phyloP scores from a whole-genome alignment of 2,329 filamentous ascomycete species.

The Esteya vermicola region DNA sequence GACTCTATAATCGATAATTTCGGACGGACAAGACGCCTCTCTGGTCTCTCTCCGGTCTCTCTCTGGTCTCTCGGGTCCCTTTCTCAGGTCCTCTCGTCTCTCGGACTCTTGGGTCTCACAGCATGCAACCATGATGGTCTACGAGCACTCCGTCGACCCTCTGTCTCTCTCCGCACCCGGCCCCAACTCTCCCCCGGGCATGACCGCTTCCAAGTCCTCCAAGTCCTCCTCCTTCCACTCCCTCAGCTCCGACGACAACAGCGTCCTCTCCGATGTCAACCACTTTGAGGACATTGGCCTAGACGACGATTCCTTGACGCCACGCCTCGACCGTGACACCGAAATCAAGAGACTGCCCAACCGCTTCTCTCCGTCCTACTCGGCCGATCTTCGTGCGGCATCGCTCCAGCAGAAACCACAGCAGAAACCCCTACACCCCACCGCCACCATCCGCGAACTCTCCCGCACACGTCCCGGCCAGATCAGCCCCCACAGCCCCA shows the following conservation, averaged over 20 bases:
- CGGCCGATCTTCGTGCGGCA: slow-evolving; percentile 25
- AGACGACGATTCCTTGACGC: slow-evolving; percentile 41
- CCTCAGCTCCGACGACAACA: slow-evolving; percentile 59
- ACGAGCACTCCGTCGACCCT: slow-evolving; percentile 23
- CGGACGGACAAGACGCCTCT: too few relatives aligned
- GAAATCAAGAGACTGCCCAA: slow-evolving; percentile 24
- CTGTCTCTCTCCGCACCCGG: slow-evolving; percentile 23
- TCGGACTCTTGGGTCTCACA: too few relatives aligned
- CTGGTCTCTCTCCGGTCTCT: too few relatives aligned
- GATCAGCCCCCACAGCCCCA: not conserved
- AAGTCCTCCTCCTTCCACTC: slow-evolving; percentile 84
- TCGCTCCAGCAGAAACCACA: slow-evolving; percentile 13
- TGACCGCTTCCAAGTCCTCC: slow-evolving; percentile 74
- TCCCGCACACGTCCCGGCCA: slow-evolving; percentile 18
- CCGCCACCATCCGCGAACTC: slow-evolving; percentile 18
- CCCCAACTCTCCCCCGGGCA: slow-evolving; percentile 60
- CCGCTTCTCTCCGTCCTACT: slow-evolving; percentile 35
- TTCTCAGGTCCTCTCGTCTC: too few relatives aligned
- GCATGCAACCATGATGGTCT: slow-evolving; percentile 23
- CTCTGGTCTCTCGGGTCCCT: too few relatives aligned
- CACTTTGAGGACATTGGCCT: slow-evolving; percentile 93
- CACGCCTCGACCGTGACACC: slow-evolving; percentile 19
- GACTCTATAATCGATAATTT: too few relatives aligned
- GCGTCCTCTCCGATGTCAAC: slow-evolving; percentile 54
- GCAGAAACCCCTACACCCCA: slow-evolving; percentile 13